Percentiles rank a stretch among this genome's conserved stretches.
Evolutionary conservation across 495 filamentous ascomycete species (phyloP).

Genomic region (Schizothecium vesticola): DNA sequence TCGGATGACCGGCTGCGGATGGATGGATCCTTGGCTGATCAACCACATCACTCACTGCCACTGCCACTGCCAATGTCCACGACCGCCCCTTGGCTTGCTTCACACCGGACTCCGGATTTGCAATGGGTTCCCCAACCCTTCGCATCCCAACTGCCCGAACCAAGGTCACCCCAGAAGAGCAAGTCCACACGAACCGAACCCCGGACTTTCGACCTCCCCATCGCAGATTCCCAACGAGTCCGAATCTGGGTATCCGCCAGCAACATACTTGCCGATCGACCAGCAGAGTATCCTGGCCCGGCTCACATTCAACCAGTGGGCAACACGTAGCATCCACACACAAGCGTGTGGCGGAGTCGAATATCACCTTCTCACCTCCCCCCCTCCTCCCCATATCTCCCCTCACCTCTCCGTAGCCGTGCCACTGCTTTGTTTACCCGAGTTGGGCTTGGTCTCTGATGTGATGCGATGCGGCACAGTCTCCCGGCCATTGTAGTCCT

Average conservation of each 20-base stretch:
- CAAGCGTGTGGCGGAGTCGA: conserved; percentile 3
- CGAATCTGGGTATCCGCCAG: neutral
- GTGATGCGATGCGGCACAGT: neutral
- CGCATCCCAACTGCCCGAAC: neutral
- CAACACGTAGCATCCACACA: neutral
- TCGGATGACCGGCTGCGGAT: neutral
- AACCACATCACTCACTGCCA: neutral
- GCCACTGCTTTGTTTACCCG: conserved; percentile 1
- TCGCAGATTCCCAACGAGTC: neutral
- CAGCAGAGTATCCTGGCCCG: neutral
- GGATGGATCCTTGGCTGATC: neutral
- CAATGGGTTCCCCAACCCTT: neutral
- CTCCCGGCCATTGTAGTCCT: neutral
- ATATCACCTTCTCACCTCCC: neutral
- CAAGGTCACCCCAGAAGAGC: neutral
- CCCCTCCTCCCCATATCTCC: neutral
- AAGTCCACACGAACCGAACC: neutral
- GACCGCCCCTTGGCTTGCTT: neutral
- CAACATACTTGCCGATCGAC: neutral
- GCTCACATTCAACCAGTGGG: neutral
- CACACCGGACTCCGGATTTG: neutral
- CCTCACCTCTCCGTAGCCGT: neutral
- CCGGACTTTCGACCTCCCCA: neutral
- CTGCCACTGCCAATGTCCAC: neutral
- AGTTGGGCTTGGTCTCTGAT: neutral